Conservation (phyloP, 108 stramenopile species). For the Pseudonitzschia multiseries region DNA sequence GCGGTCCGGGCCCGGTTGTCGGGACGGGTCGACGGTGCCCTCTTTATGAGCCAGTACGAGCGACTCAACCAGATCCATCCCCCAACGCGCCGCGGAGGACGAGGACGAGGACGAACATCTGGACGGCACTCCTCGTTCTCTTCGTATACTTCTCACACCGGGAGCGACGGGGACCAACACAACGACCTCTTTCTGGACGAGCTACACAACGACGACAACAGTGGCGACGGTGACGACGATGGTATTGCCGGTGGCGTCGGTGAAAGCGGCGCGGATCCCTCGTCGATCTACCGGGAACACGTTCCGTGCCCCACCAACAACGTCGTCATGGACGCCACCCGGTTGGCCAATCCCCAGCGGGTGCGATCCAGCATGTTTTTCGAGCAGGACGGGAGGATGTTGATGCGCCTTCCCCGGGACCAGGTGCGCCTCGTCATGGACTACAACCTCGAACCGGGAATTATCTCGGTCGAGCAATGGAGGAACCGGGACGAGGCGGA, state of each 20-base stretch:
- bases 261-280: background rate
- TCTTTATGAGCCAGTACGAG: conserved; percentile 34
- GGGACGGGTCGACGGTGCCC: conserved; percentile 21
- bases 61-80: conserved; percentile 34
- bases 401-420: conserved; percentile 54
- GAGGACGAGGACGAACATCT: no score
- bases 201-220: no score
- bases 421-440: conserved; percentile 61
- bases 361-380: conserved; percentile 32
- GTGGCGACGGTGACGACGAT: no score
- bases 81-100: background rate
- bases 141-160: no score
- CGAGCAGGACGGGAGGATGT: conserved; percentile 38
- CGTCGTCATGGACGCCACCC: conserved; percentile 1
- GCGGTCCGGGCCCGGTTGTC: conserved; percentile 12
- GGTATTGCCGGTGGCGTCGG: background rate
- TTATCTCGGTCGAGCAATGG: conserved; percentile 57
- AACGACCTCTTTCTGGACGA: conserved; percentile 12
- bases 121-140: no score
- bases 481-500: conserved; percentile 18
- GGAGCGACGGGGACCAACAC: conserved; percentile 12
- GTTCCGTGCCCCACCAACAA: conserved; percentile 7
- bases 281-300: conserved; percentile 1
- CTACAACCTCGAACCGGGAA: conserved; percentile 55
- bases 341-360: background rate